Percentiles rank a stretch among this genome's conserved stretches.
Conservation (phyloP, 805 yeast genomes). For the Cephaloascus albidus region DNA sequence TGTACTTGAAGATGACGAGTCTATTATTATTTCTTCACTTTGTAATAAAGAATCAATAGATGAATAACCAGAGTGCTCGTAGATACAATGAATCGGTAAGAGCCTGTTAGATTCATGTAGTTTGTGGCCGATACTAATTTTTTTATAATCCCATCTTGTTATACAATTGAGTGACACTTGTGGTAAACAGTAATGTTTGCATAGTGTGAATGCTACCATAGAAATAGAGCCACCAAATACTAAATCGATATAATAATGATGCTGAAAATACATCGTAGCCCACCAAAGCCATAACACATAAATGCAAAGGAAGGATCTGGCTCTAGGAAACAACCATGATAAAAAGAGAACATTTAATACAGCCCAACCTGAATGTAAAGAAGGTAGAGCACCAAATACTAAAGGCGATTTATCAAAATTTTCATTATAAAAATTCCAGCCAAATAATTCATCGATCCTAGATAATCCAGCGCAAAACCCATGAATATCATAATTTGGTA, state of each 20-base stretch:
- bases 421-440: conserved; percentile 9
- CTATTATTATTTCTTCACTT: not conserved
- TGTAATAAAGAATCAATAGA: not conserved
- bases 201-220: not conserved
- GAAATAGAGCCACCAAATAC: conserved; percentile 4
- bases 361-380: conserved; percentile 22
- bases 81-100: not conserved
- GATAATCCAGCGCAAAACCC: conserved; percentile 22
- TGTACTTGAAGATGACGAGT: not conserved
- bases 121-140: not conserved
- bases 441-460: conserved; percentile 17
- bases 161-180: not conserved
- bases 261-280: conserved; percentile 15
- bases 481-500: conserved; percentile 16
- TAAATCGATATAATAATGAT: conserved; percentile 12
- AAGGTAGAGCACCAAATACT: conserved; percentile 21
- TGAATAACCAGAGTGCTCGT: not conserved
- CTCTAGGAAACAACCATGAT: conserved; percentile 10
- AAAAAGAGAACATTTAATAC: conserved; percentile 11
- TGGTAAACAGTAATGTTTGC: not conserved
- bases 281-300: conserved; percentile 11
- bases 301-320: conserved; percentile 5
- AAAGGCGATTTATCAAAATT: conserved; percentile 17
- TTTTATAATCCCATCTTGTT: not conserved
- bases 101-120: not conserved